Evolutionary conservation across 768 basidiomycete species (phyloP).

Genomic region (Russula sp.): DNA sequence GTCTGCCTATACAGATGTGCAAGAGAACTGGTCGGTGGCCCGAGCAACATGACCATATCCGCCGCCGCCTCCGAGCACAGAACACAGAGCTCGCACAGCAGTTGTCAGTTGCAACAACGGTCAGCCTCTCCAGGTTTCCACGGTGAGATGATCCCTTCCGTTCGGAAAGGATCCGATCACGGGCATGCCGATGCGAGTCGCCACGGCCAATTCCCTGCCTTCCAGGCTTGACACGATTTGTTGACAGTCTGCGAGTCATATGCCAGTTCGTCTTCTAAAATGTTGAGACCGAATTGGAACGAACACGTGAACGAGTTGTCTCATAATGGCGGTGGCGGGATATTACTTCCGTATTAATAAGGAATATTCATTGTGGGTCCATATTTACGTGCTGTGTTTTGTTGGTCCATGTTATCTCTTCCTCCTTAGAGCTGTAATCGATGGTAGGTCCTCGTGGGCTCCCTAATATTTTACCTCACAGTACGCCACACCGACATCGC

Average conservation of each 20-base stretch:
- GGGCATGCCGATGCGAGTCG: slow-evolving; percentile 2
- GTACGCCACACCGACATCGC: not conserved
- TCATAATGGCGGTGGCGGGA: slow-evolving; percentile 10
- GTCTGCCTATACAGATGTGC: slow-evolving; percentile 11
- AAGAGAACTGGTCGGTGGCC: not conserved
- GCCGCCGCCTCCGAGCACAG: not conserved
- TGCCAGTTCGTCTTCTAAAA: slow-evolving; percentile 14
- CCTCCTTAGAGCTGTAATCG: not conserved
- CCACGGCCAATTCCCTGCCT: not conserved
- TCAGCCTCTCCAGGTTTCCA: not conserved
- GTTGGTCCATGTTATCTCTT: slow-evolving; percentile 15
- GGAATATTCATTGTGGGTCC: slow-evolving; percentile 16
- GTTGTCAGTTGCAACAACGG: not conserved
- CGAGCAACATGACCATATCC: slow-evolving; percentile 2
- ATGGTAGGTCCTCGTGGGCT: not conserved
- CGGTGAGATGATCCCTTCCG: not conserved
- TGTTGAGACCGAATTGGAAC: slow-evolving; percentile 1
- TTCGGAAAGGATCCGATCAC: slow-evolving; percentile 23
- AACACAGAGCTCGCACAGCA: not conserved
- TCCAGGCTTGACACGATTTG: slow-evolving; percentile 16
- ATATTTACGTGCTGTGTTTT: slow-evolving; percentile 6
- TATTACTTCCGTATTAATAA: too few relatives aligned
- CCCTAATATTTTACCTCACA: not conserved
- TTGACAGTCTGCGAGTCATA: slow-evolving; percentile 25
- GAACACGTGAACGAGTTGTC: slow-evolving; percentile 8